Conservation (phyloP, 345 rosid genomes). For the Sisymbrium irio region DNA sequence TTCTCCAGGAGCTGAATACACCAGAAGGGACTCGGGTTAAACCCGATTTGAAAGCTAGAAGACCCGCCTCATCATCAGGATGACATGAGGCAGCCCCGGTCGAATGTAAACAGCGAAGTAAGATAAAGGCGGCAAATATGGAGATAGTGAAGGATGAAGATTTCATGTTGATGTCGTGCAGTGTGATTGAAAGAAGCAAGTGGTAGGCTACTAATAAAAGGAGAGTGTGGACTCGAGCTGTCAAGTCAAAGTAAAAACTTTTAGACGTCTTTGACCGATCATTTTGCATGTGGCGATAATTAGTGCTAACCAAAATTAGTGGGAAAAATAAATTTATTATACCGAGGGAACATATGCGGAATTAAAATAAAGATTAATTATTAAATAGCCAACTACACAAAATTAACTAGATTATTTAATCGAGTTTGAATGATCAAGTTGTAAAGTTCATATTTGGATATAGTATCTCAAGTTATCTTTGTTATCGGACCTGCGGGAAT, state of each 20-base stretch:
- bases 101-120: constrained; percentile 7
- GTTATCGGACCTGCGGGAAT: no score
- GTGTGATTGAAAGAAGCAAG: not conserved
- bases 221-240: not conserved
- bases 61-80: no score
- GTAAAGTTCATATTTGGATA: no score
- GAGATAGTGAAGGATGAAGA: not conserved
- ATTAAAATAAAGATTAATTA: no score
- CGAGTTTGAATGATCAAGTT: no score
- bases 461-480: no score
- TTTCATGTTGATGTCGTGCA: not conserved
- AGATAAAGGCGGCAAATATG: constrained; percentile 13
- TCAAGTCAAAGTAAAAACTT: not conserved
- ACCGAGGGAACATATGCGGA: not conserved
- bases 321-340: not conserved
- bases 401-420: no score
- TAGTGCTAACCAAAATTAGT: not conserved
- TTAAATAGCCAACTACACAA: no score
- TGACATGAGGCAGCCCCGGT: constrained; percentile 23
- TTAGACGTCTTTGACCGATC: not conserved
- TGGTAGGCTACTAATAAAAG: not conserved
- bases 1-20: not conserved
- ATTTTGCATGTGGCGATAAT: not conserved
- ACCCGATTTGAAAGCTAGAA: no score
- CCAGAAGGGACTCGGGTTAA: not conserved